Evolutionary conservation across 352 stramenopile genomes (phyloP), one percentile per base, ranked within the genome.

Genomic region (Pilasporangium apinafurcum): DNA sequence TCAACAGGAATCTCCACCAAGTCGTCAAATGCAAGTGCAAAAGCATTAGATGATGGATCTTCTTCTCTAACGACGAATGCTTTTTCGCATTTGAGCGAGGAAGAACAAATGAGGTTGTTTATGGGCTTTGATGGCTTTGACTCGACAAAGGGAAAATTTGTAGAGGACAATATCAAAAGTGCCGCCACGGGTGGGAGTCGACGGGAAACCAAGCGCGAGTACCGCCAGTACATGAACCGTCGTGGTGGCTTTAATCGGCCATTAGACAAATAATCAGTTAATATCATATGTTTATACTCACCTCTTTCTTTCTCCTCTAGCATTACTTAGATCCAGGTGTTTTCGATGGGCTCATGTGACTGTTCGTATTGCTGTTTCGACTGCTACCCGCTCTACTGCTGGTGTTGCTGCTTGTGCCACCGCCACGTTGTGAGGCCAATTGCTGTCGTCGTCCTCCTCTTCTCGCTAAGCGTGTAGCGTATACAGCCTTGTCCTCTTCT

Each of bases 211-310:
- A 95, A 95, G 53, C 70, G 92, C 30, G 92, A 97, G 59, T 98
- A 98, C 73, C 70, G 95, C 20, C 93, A 98, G 65, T 98, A 98
- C 65, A 98, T 98, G 94, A 98, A 98, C 69, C 81, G 95, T 42
- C 94, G 95, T 59, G 90, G 89, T 32, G 93, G 94, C 37, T 98
- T 98, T 60, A 98, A 98, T 59, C 68, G 87, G 14, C 86, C 88
- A 18, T 68, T 98, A 16, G 92, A 97, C 57, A 95, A 95, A 24
- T 48, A 52, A 33, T 53, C n/a, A n/a, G n/a, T n/a, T n/a, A n/a
- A n/a, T n/a, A n/a, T n/a, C n/a, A n/a, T n/a, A n/a, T n/a, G n/a
- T n/a, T n/a, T n/a, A n/a, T n/a, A n/a, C n/a, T n/a, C n/a, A n/a
- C n/a, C n/a, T n/a, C n/a, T n/a, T n/a, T n/a, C n/a, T n/a, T n/a